A percentile compares a stretch with the other conserved stretches of the same genome.
phyloP scores from a whole-genome alignment of 108 stramenopile species.

The Hondaea fermentalgiana region DNA sequence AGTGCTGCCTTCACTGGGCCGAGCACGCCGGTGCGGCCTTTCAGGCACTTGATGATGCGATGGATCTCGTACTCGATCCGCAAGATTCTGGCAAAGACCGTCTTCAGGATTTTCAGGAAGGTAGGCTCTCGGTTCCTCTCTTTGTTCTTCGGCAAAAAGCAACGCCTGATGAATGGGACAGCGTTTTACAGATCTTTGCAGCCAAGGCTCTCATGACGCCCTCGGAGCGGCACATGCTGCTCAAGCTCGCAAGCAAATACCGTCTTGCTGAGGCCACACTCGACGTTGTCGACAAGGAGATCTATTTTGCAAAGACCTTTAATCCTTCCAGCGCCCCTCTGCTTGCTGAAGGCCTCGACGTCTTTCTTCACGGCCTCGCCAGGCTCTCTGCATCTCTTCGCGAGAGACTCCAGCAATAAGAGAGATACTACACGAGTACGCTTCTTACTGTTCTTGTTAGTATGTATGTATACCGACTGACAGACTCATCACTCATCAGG shows the following conservation, averaged over 20 bases:
- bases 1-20: background rate
- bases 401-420: background rate
- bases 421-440: too few relatives aligned
- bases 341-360: background rate
- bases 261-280: background rate
- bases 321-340: background rate
- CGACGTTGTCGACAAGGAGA: background rate
- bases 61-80: background rate
- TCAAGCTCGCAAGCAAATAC: background rate
- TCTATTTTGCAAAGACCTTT: background rate
- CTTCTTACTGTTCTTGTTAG: too few relatives aligned
- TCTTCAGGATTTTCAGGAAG: background rate
- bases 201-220: background rate
- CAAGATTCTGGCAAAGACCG: background rate
- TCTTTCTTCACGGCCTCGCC: background rate
- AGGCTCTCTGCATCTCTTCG: background rate
- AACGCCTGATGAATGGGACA: background rate
- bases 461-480: too few relatives aligned
- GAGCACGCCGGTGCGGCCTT: background rate
- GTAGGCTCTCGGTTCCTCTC: background rate
- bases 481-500: too few relatives aligned
- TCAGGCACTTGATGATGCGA: background rate
- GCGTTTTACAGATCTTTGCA: background rate
- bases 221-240: background rate
- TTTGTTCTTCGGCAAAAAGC: background rate